phyloP scores from a whole-genome alignment of 2,329 filamentous ascomycete species.

The Colletotrichum lentis region DNA sequence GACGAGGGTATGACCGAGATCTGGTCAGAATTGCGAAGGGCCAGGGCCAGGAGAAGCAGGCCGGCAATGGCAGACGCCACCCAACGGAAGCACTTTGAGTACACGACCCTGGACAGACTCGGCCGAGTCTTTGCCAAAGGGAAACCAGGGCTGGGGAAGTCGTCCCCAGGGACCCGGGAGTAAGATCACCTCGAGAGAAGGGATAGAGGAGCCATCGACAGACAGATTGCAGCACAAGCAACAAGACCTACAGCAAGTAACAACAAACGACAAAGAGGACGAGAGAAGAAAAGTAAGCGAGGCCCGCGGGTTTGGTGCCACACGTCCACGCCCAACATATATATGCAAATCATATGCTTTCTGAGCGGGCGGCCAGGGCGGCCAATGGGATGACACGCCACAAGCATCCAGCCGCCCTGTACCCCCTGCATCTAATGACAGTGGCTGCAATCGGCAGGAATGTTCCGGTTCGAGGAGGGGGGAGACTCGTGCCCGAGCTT shows the following conservation, averaged over 20 bases:
- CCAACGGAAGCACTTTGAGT: conserved; percentile 1
- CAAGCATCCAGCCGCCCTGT: not conserved
- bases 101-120: not conserved
- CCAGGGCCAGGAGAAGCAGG: not conserved
- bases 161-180: not conserved
- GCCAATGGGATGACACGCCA: not conserved
- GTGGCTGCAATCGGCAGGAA: not conserved
- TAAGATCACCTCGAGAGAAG: not conserved
- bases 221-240: too few relatives aligned
- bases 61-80: not conserved
- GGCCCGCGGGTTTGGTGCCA: not conserved
- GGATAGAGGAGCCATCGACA: not conserved
- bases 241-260: too few relatives aligned
- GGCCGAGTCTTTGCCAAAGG: not conserved
- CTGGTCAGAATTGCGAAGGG: not conserved
- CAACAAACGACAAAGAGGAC: not conserved
- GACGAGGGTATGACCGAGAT: not conserved
- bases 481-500: not conserved
- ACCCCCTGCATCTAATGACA: not conserved
- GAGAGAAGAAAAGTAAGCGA: not conserved
- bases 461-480: not conserved
- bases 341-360: not conserved
- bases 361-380: too few relatives aligned
- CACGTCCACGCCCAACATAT: not conserved
- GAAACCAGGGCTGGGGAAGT: too few relatives aligned